Conservation (phyloP, 331 rosid species). For the Pyracantha coccinea region DNA sequence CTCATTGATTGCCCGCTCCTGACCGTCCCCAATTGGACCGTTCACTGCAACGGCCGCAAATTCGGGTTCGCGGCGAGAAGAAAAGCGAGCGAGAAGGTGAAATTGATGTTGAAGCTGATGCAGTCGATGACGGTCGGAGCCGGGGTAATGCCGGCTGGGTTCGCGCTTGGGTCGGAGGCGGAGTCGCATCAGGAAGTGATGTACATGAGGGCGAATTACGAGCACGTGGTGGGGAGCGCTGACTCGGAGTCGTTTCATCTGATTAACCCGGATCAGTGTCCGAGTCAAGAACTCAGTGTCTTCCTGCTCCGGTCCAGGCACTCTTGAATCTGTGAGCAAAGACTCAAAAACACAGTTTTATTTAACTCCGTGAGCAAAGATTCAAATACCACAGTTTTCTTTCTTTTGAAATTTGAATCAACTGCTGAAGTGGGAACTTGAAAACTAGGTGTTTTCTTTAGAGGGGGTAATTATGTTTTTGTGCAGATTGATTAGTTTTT, state of each 20-base stretch:
- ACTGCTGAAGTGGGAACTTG: neutral
- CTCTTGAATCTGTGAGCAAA: neutral
- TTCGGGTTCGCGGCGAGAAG: constrained; percentile 60
- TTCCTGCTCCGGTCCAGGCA: constrained; percentile 78
- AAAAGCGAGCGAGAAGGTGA: constrained; percentile 38
- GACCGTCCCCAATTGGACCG: constrained; percentile 60
- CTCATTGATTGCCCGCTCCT: constrained; percentile 45
- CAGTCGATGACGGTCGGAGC: constrained; percentile 78
- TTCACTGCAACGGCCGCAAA: constrained; percentile 62
- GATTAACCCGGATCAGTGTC: constrained; percentile 78
- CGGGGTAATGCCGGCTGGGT: constrained; percentile 60
- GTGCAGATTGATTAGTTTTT: constrained; percentile 13
- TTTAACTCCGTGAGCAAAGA: neutral
- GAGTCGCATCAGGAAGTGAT: constrained; percentile 44
- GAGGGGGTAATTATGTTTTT: too few species aligned
- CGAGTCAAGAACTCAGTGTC: constrained; percentile 84
- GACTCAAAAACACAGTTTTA: neutral
- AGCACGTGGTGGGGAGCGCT: constrained; percentile 74
- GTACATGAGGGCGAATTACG: constrained; percentile 88
- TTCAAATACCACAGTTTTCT: neutral
- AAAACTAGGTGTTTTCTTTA: constrained; percentile 34
- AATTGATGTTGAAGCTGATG: constrained; percentile 59
- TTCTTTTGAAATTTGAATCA: neutral
- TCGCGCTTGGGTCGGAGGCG: constrained; percentile 29
- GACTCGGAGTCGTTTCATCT: constrained; percentile 84